Percentiles rank a stretch among this genome's conserved stretches.
Conservation (phyloP, 1,284 basidiomycete genomes). For the Chalciporus piperatoides region DNA sequence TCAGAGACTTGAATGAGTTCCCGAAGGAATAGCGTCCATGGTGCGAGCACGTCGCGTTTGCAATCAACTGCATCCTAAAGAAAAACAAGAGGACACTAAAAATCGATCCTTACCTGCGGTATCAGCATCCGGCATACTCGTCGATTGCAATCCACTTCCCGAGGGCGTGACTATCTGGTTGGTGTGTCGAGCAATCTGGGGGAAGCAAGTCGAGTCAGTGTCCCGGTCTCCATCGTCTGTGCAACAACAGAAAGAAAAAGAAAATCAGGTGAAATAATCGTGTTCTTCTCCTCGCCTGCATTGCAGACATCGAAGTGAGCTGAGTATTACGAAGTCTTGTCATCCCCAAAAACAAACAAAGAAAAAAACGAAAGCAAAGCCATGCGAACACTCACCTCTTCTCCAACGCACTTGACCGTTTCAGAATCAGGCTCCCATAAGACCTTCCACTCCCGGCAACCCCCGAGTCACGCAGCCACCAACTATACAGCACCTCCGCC, state of each 20-base stretch:
- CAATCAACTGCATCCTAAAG: slow-evolving; percentile 49
- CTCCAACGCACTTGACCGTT: background rate
- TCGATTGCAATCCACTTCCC: too few relatives aligned
- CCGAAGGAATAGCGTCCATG: slow-evolving; percentile 57
- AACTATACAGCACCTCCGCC: slow-evolving; percentile 42
- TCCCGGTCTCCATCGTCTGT: background rate
- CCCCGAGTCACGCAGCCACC: slow-evolving; percentile 38
- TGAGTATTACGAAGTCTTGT: slow-evolving; percentile 52
- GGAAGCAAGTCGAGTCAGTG: slow-evolving; percentile 9
- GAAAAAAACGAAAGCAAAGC: slow-evolving; percentile 7
- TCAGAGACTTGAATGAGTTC: slow-evolving; percentile 79
- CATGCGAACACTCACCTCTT: slow-evolving; percentile 14
- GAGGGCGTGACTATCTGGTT: too few relatives aligned
- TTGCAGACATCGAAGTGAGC: slow-evolving; percentile 57
- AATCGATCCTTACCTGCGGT: slow-evolving; percentile 19
- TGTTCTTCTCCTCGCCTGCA: slow-evolving; percentile 50
- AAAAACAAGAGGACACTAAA: background rate
- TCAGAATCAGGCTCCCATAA: background rate
- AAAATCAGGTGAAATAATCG: slow-evolving; percentile 40
- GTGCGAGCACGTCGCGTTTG: slow-evolving; percentile 58
- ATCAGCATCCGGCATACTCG: too few relatives aligned
- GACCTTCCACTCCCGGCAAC: slow-evolving; percentile 23
- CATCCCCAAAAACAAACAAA: slow-evolving; percentile 36
- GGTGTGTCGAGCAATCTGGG: background rate
- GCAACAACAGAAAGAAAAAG: slow-evolving; percentile 3